Evolutionary conservation across 306 rosid genomes (phyloP).

Genomic region (Ziziphus jujuba): DNA sequence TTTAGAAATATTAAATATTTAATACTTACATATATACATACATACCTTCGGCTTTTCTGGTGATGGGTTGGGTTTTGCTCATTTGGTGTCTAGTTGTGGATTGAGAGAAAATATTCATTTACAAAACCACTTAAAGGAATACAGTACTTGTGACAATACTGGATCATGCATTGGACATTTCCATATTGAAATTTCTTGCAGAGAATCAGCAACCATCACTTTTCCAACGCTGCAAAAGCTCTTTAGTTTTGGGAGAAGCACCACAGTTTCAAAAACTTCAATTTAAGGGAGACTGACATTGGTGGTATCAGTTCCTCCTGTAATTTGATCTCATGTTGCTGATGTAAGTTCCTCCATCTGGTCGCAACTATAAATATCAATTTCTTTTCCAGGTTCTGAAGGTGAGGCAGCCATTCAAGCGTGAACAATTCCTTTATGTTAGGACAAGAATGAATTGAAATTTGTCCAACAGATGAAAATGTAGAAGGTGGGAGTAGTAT

Average conservation of each 20-base stretch:
- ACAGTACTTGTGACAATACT: no score
- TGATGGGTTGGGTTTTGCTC: no score
- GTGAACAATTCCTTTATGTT: neutral
- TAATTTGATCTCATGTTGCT: neutral
- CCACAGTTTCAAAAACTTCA: neutral
- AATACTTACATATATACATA: no score
- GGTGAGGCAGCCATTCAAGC: neutral
- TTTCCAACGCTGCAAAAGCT: neutral
- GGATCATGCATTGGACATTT: no score
- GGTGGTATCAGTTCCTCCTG: neutral
- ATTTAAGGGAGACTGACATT: constrained; percentile 9
- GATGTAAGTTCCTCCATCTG: constrained; percentile 10
- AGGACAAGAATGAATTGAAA: neutral
- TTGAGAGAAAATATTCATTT: no score
- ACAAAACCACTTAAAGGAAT: no score
- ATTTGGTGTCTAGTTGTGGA: no score
- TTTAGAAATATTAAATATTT: no score
- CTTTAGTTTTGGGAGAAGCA: constrained; percentile 4
- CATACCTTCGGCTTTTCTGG: no score
- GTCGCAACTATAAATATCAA: neutral
- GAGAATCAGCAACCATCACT: no score
- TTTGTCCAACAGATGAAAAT: neutral
- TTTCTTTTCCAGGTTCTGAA: neutral
- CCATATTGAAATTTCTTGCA: no score
- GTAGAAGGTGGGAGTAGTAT: neutral